Conservation (phyloP, 768 basidiomycete genomes). For the Fistulinella prunicolor region DNA sequence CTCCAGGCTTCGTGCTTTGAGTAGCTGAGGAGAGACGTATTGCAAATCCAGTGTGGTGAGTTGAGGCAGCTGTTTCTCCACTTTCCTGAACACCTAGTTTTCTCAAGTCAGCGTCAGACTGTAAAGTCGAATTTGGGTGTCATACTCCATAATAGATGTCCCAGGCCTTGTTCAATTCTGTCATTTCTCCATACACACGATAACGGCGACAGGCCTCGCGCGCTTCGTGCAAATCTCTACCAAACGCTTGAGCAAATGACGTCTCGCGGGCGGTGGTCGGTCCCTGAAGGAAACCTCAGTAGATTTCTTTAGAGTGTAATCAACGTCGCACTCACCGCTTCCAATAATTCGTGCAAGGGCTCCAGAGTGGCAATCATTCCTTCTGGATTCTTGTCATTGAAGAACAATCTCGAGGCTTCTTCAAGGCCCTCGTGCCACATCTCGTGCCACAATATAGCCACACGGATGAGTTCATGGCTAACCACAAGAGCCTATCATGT, state of each 20-base stretch:
- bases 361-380: conserved; percentile 95
- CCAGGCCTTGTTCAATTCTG: conserved; percentile 96
- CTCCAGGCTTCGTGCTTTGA: conserved; percentile 86
- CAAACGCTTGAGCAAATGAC: conserved; percentile 92
- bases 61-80: conserved; percentile 90
- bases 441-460: conserved; percentile 98
- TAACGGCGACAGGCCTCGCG: conserved; percentile 88
- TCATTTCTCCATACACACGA: conserved; percentile 79
- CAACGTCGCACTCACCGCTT: conserved; percentile 53
- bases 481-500: conserved; percentile 70
- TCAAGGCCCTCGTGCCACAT: conserved; percentile 98
- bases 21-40: conserved; percentile 91
- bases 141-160: conserved; percentile 94
- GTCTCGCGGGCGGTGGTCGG: conserved; percentile 93
- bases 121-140: neutral
- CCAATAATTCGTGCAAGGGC: conserved; percentile 89
- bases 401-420: conserved; percentile 94
- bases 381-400: conserved; percentile 94
- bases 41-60: conserved; percentile 90
- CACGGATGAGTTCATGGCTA: conserved; percentile 91
- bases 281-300: conserved; percentile 49
- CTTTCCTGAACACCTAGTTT: conserved; percentile 86
- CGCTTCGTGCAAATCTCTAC: conserved; percentile 88
- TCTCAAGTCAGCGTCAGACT: conserved; percentile 1
- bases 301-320: neutral